Evolutionary conservation across 2,329 filamentous ascomycete species (phyloP).

Genomic region (Fusarium cicatricum): DNA sequence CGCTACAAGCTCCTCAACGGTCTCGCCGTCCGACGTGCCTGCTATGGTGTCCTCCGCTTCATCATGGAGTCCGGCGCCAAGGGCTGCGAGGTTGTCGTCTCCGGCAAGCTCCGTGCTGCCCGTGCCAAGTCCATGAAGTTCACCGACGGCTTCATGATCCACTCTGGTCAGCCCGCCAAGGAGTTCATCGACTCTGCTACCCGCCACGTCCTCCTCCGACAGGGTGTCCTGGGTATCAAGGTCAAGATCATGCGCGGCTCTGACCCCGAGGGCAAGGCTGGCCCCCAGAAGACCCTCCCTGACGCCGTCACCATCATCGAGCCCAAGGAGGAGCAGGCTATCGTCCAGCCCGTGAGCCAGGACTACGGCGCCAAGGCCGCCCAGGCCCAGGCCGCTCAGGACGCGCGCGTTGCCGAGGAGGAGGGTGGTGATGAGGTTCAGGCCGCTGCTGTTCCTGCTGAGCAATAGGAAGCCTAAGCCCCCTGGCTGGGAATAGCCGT

Average conservation of each 20-base stretch:
- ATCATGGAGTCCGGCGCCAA: constrained; percentile 99
- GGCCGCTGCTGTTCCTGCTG: constrained; percentile 42
- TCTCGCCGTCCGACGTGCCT: constrained; percentile 96
- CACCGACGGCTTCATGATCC: constrained; percentile 99
- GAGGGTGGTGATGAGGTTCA: constrained; percentile 64
- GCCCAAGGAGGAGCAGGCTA: constrained; percentile 98
- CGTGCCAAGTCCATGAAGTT: constrained; percentile 99
- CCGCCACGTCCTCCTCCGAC: constrained; percentile 98
- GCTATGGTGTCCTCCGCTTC: constrained; percentile 99
- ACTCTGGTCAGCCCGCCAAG: constrained; percentile 99
- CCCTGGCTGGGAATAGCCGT: constrained; percentile 34
- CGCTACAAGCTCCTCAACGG: constrained; percentile 99
- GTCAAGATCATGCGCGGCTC: constrained; percentile 99
- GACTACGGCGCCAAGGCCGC: constrained; percentile 96
- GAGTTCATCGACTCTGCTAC: constrained; percentile 99
- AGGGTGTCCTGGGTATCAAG: constrained; percentile 99
- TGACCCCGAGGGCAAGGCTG: constrained; percentile 98
- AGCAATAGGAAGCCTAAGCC: constrained; percentile 49
- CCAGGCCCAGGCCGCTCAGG: constrained; percentile 70
- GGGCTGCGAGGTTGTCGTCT: constrained; percentile 99
- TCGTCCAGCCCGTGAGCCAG: constrained; percentile 95
- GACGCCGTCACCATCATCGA: constrained; percentile 99
- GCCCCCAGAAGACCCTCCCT: constrained; percentile 95
- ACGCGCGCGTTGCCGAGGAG: constrained; percentile 67
- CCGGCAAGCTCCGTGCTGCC: constrained; percentile 97